phyloP scores from a whole-genome alignment of 2,329 filamentous ascomycete species.

The Colletotrichum coccodes region DNA sequence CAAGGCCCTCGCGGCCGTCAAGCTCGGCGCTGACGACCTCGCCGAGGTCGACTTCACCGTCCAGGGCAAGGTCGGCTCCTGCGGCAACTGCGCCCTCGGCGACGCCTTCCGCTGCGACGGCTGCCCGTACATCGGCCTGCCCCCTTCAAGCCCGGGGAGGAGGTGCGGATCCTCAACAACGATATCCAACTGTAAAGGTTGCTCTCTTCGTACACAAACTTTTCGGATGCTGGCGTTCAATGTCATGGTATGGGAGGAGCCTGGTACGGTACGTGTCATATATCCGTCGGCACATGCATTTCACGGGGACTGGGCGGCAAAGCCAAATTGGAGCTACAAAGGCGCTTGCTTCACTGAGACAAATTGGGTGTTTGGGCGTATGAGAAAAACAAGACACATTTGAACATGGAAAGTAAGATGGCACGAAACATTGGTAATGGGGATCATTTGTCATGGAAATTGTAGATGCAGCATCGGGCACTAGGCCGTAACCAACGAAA shows the following conservation, averaged over 20 bases:
- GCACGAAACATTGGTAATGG: background rate
- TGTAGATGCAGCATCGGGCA: background rate
- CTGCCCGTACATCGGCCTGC: slow-evolving; percentile 87
- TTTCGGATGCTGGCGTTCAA: background rate
- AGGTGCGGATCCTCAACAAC: slow-evolving; percentile 88
- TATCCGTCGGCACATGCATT: slow-evolving; percentile 1
- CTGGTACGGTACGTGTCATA: background rate
- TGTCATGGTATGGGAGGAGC: background rate
- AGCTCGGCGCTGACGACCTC: slow-evolving; percentile 80
- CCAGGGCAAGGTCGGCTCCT: slow-evolving; percentile 95
- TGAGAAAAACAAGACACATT: background rate
- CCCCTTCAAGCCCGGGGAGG: slow-evolving; percentile 98
- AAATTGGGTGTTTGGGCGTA: slow-evolving; percentile 6
- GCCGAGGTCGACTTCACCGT: slow-evolving; percentile 96
- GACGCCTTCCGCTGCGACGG: slow-evolving; percentile 85
- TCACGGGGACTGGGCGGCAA: background rate
- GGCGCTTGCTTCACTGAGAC: background rate
- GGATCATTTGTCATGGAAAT: background rate
- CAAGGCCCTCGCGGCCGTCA: slow-evolving; percentile 73
- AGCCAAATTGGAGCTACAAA: background rate
- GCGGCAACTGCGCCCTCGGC: slow-evolving; percentile 92
- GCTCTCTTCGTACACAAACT: background rate
- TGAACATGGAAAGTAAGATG: background rate
- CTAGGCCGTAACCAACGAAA: background rate
- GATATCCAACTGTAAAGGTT: slow-evolving; percentile 77